phyloP scores from a whole-genome alignment of 495 filamentous ascomycete species.

The Umbilicaria muhlenbergii region DNA sequence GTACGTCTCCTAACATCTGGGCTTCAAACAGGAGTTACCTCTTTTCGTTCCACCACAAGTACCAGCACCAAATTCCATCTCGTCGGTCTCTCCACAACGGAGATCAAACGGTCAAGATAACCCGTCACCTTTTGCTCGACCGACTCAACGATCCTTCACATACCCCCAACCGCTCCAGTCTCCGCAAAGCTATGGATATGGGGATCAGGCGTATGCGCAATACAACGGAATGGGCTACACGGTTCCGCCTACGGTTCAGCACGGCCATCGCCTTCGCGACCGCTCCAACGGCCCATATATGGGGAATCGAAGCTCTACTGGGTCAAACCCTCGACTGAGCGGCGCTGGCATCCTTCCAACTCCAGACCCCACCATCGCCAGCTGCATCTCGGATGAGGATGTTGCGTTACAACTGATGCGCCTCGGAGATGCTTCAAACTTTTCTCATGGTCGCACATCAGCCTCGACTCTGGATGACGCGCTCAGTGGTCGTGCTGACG shows the following conservation, averaged over 20 bases:
- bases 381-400: conserved; percentile 94
- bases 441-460: conserved; percentile 77
- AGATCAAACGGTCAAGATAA: conserved; percentile 45
- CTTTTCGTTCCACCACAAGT: conserved; percentile 90
- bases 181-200: conserved; percentile 54
- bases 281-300: conserved; percentile 23
- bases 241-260: conserved; percentile 39
- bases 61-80: conserved; percentile 71
- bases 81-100: conserved; percentile 84
- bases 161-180: conserved; percentile 61
- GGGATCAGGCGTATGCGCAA: conserved; percentile 30
- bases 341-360: conserved; percentile 62
- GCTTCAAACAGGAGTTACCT: conserved; percentile 61
- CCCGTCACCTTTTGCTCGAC: conserved; percentile 52
- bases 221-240: conserved; percentile 29
- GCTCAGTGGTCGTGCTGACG: conserved; percentile 74
- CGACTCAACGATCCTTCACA: conserved; percentile 56
- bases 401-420: conserved; percentile 93
- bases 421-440: conserved; percentile 79
- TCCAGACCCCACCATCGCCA: conserved; percentile 84
- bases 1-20: conserved; percentile 2
- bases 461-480: conserved; percentile 90
- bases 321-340: conserved; percentile 24
- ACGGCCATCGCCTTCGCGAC: conserved; percentile 50
- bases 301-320: conserved; percentile 18